Conservation (phyloP, 345 rosid species). For the Corchorus olitorius region DNA sequence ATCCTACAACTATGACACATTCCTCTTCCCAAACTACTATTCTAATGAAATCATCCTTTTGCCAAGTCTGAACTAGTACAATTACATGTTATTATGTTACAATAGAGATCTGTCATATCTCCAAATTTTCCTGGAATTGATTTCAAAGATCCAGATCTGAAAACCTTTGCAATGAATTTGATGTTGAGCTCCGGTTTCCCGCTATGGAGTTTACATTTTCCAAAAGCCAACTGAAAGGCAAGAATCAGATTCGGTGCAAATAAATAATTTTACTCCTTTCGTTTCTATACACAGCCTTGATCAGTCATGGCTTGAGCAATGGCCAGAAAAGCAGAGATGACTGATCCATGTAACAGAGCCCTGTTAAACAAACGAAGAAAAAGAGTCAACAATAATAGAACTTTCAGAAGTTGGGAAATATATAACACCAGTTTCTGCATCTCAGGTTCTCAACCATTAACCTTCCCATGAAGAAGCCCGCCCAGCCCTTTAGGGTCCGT, state of each 20-base stretch:
- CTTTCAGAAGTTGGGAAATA: not conserved
- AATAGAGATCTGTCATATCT: slow-evolving; percentile 12
- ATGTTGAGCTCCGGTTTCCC: slow-evolving; percentile 7
- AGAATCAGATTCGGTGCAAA: not conserved
- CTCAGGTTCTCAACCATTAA: not conserved
- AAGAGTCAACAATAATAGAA: slow-evolving; percentile 9
- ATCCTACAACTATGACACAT: slow-evolving; percentile 9
- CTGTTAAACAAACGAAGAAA: slow-evolving; percentile 39
- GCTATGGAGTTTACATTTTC: not conserved
- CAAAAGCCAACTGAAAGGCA: not conserved
- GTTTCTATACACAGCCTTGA: slow-evolving; percentile 89
- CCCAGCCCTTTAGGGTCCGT: not conserved
- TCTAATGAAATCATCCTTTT: slow-evolving; percentile 6
- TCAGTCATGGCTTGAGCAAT: slow-evolving; percentile 98
- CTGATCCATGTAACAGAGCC: slow-evolving; percentile 86
- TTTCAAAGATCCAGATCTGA: not conserved
- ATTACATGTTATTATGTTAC: slow-evolving; percentile 33
- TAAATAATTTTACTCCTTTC: slow-evolving; percentile 15
- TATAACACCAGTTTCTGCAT: not conserved
- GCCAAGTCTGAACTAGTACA: slow-evolving; percentile 8
- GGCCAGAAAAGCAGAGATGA: slow-evolving; percentile 84
- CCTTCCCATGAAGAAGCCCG: not conserved
- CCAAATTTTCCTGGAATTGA: slow-evolving; percentile 8
- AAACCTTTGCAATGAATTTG: not conserved
- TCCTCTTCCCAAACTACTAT: slow-evolving; percentile 18